Evolutionary conservation across 352 stramenopile species (phyloP), one percentile per base, ranked within the genome.

Genomic region (Globisporangium parvum): DNA sequence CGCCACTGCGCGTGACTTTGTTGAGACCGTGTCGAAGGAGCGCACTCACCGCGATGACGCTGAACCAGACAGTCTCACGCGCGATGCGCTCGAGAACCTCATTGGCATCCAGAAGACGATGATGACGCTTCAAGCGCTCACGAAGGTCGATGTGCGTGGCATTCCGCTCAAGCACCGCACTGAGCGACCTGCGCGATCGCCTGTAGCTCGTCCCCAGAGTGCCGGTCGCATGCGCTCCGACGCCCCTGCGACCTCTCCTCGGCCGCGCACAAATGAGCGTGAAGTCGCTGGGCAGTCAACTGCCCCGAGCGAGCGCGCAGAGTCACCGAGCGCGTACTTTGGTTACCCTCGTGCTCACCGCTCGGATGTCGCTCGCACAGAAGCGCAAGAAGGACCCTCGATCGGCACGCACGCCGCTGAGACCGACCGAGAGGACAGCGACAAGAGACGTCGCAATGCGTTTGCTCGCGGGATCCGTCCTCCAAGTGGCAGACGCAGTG

Each of bases 51-150:
- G 44, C 20, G 53, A 59, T 6, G 35, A 49, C 21, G 18, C 35
- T 24, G 23, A 12, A 11, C 18, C 23, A 10, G 50, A 57, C 10
- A 33, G 3, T 20, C 18, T 64, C n/a, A 28, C 51, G 9, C 57
- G 51, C 53, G 24, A 64, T 18, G 52, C 58, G 14, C 20, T 64
- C 20, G 45, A 42, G 37, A 64, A 64, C 33, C 14, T 64, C 26
- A 58, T 35, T 49, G 51, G 31, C 18, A 64, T 64, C 15, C 58
- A 59, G 28, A 33, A 59, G 39, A 59, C 35, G 33, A 58, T 64
- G 51, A 49, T 40, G 15, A 49, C 12, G 28, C 51, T 64, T 0
- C 51, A 55, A 17, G 51, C 46, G 15, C 46, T 64, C 23, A 47
- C 58, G 14, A 49, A 58, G 21, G 31, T 55, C 23, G 58, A 64